phyloP scores from a whole-genome alignment of 2,329 filamentous ascomycete genomes.

The Colletotrichum spaethianum region DNA sequence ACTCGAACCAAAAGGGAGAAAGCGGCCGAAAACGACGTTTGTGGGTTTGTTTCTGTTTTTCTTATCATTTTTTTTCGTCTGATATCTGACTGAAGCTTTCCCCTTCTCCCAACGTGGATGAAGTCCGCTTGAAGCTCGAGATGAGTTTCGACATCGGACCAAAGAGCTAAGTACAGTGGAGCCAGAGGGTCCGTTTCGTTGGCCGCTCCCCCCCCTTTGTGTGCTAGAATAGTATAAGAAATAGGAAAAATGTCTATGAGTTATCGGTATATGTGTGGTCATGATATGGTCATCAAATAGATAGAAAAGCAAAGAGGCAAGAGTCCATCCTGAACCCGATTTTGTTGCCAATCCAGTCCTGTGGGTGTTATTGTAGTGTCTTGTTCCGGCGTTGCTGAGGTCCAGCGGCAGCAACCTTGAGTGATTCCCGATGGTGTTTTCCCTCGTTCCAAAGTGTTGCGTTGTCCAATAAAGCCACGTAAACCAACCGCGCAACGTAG shows the following conservation, averaged over 20 bases:
- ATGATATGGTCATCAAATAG: constrained; percentile 32
- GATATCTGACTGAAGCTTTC: background rate
- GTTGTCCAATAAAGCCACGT: background rate
- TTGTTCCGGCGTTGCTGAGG: constrained; percentile 27
- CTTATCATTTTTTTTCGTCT: constrained; percentile 1
- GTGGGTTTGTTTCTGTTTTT: constrained; percentile 7
- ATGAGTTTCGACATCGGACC: background rate
- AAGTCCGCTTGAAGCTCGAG: background rate
- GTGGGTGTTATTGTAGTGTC: background rate
- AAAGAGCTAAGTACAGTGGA: background rate
- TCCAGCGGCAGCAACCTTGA: constrained; percentile 23
- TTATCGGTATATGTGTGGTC: constrained; percentile 29
- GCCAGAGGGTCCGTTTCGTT: background rate
- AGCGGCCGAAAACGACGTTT: background rate
- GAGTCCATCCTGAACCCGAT: background rate
- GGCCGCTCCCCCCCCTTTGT: background rate
- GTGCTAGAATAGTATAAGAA: background rate
- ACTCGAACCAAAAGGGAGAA: background rate
- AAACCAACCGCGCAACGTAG: background rate
- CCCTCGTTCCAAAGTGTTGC: constrained; percentile 2
- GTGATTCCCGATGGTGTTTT: background rate
- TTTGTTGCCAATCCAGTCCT: constrained; percentile 28
- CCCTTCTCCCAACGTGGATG: background rate
- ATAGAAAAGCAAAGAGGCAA: background rate
- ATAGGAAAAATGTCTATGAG: constrained; percentile 19